Evolutionary conservation across 352 stramenopile genomes (phyloP).

Genomic region (Phytophthora hybrid): DNA sequence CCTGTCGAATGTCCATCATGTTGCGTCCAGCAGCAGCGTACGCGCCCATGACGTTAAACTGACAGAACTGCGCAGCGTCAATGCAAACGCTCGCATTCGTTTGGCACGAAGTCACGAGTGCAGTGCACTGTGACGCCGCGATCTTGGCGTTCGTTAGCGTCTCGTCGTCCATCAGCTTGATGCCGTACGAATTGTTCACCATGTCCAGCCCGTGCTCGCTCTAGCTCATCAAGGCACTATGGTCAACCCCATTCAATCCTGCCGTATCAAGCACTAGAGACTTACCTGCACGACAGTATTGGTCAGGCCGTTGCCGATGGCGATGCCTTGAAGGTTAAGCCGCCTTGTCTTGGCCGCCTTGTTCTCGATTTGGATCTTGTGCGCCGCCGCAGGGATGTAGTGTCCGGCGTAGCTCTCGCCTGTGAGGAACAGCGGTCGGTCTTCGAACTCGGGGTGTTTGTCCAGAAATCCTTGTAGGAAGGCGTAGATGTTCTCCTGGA

Average conservation of each 20-base stretch:
- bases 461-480: slow-evolving; percentile 61
- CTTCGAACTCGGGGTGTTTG: slow-evolving; percentile 60
- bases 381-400: slow-evolving; percentile 56
- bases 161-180: slow-evolving; percentile 52
- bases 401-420: slow-evolving; percentile 70
- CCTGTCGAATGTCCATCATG: slow-evolving; percentile 63
- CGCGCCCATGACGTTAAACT: slow-evolving; percentile 31
- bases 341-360: slow-evolving; percentile 23
- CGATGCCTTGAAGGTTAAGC: slow-evolving; percentile 63
- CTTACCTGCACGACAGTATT: slow-evolving; percentile 50
- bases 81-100: slow-evolving; percentile 34
- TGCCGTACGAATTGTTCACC: slow-evolving; percentile 64
- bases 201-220: slow-evolving; percentile 57
- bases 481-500: slow-evolving; percentile 60
- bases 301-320: slow-evolving; percentile 66
- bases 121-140: slow-evolving; percentile 39
- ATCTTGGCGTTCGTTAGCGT: slow-evolving; percentile 35
- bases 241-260: neutral
- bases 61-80: slow-evolving; percentile 35
- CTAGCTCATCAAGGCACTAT: slow-evolving; percentile 8
- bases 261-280: neutral
- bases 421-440: slow-evolving; percentile 53
- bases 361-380: slow-evolving; percentile 60
- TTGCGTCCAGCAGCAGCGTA: slow-evolving; percentile 44
- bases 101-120: slow-evolving; percentile 37